A percentile compares a stretch with the other conserved stretches of the same genome.
Evolutionary conservation across 2,329 filamentous ascomycete genomes (phyloP).

Genomic region (Talaromyces piceae): DNA sequence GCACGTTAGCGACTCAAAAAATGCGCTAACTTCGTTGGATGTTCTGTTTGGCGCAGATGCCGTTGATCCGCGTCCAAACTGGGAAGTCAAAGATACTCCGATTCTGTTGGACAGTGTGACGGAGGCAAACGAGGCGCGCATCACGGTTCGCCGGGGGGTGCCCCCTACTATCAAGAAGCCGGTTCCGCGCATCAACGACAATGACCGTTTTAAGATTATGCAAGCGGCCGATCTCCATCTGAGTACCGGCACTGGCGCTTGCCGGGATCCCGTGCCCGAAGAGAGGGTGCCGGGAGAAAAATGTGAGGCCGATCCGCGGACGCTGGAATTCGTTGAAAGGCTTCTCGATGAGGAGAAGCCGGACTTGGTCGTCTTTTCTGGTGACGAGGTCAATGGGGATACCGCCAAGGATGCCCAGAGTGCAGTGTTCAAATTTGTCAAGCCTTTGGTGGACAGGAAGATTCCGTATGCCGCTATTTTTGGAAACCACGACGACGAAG

Average conservation of each 20-base stretch:
- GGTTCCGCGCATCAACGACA: slow-evolving; percentile 69
- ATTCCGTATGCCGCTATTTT: slow-evolving; percentile 93
- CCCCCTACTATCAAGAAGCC: slow-evolving; percentile 60
- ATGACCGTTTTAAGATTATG: slow-evolving; percentile 95
- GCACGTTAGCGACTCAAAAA: slow-evolving; percentile 66
- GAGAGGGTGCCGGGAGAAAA: slow-evolving; percentile 59
- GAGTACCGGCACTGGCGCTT: slow-evolving; percentile 78
- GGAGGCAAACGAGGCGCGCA: slow-evolving; percentile 59
- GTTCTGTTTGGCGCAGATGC: slow-evolving; percentile 86
- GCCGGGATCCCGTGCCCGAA: slow-evolving; percentile 76
- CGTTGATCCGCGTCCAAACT: slow-evolving; percentile 78
- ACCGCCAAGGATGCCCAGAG: slow-evolving; percentile 86
- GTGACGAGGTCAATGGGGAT: slow-evolving; percentile 93
- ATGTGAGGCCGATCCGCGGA: slow-evolving; percentile 87
- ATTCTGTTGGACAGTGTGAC: slow-evolving; percentile 59
- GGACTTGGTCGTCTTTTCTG: slow-evolving; percentile 82
- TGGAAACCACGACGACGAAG: slow-evolving; percentile 95
- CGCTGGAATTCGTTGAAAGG: slow-evolving; percentile 76
- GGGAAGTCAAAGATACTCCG: slow-evolving; percentile 69
- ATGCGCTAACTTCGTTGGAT: slow-evolving; percentile 72
- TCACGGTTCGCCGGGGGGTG: slow-evolving; percentile 70
- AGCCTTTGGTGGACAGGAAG: slow-evolving; percentile 74
- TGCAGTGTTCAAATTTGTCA: slow-evolving; percentile 87
- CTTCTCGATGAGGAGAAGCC: slow-evolving; percentile 90
- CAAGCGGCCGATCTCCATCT: slow-evolving; percentile 92